phyloP scores from a whole-genome alignment of 2,329 filamentous ascomycete genomes.

The Monilinia polystroma region DNA sequence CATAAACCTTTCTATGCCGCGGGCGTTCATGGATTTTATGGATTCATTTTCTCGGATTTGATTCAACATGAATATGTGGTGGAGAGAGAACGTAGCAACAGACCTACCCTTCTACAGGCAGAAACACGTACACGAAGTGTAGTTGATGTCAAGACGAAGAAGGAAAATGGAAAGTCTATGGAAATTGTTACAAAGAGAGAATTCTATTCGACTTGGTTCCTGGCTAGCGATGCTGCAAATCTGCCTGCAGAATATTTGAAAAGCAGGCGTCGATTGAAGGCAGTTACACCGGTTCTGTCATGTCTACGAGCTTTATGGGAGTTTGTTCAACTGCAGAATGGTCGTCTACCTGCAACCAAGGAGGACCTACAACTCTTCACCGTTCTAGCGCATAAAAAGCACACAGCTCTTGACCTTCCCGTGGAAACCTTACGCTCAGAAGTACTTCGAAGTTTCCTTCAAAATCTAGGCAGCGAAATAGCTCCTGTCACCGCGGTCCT shows the following conservation, averaged over 20 bases:
- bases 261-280: constrained; percentile 65
- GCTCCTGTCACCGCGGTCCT: constrained; percentile 85
- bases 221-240: constrained; percentile 75
- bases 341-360: constrained; percentile 55
- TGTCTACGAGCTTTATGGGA: constrained; percentile 90
- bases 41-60: constrained; percentile 91
- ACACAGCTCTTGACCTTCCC: constrained; percentile 70
- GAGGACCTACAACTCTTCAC: constrained; percentile 76
- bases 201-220: constrained; percentile 80
- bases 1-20: constrained; percentile 85
- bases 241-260: constrained; percentile 68
- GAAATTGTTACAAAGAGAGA: constrained; percentile 93
- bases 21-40: constrained; percentile 84
- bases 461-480: constrained; percentile 81
- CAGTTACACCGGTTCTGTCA: constrained; percentile 80
- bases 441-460: constrained; percentile 79
- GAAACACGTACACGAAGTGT: constrained; percentile 81
- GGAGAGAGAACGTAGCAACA: constrained; percentile 78
- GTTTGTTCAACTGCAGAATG: constrained; percentile 63
- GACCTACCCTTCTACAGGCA: constrained; percentile 55
- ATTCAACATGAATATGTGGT: constrained; percentile 89
- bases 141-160: constrained; percentile 67
- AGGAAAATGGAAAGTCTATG: constrained; percentile 66
- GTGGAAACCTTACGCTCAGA: constrained; percentile 65
- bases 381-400: constrained; percentile 71